These are phyloP conservation scores for Ilex paraguariensis DNA, from an alignment of 305 asterid genomes.

Conservation along the genomic window DNA sequence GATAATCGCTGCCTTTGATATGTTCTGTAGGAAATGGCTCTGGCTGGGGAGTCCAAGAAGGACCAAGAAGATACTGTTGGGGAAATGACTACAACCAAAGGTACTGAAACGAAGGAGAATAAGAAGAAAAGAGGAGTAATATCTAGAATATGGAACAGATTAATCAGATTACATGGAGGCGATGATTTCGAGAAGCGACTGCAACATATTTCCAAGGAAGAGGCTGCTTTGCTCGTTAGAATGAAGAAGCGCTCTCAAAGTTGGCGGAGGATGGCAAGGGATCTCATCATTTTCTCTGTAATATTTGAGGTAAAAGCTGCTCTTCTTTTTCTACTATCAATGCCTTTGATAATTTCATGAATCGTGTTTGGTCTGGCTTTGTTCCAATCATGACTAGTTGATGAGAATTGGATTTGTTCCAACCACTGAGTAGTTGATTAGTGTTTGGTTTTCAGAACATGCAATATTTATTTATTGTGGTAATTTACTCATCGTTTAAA, in stretches of 20 bases:
- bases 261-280: conserved; percentile 53
- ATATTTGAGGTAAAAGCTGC: conserved; percentile 57
- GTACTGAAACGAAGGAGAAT: conserved; percentile 33
- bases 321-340: background rate
- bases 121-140: conserved; percentile 66
- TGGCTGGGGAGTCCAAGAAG: conserved; percentile 59
- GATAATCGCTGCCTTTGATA: no score
- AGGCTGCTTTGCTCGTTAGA: conserved; percentile 70
- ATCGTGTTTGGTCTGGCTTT: no score
- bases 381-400: no score
- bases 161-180: conserved; percentile 56
- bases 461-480: no score
- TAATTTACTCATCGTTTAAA: no score
- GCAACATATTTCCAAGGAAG: conserved; percentile 85
- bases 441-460: no score
- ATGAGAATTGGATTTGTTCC: no score
- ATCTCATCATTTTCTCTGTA: conserved; percentile 54
- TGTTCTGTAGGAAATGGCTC: conserved; percentile 36
- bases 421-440: no score
- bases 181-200: conserved; percentile 88
- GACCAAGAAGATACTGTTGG: conserved; percentile 18
- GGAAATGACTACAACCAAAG: conserved; percentile 40
- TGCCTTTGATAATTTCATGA: no score
- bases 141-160: conserved; percentile 71
- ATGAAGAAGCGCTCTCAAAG: conserved; percentile 54